phyloP scores from a whole-genome alignment of 179 eudicot genomes.

The Pouteria campechiana region DNA sequence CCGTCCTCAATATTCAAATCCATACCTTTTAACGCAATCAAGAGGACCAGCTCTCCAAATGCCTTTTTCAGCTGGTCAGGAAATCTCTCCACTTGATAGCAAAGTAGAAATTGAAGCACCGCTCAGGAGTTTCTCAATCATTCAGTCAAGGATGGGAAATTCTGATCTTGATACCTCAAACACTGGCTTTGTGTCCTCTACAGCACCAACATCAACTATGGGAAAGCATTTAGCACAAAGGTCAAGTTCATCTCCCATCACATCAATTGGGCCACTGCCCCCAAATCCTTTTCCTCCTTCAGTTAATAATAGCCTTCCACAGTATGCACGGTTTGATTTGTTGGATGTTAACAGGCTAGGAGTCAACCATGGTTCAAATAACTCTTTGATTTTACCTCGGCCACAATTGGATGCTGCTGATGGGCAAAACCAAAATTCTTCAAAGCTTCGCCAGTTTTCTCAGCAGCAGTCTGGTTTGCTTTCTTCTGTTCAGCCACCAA shows the following conservation, averaged over 20 bases:
- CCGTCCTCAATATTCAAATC: constrained; percentile 19
- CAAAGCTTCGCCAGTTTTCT: constrained; percentile 21
- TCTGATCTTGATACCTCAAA: constrained; percentile 21
- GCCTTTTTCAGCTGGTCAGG: constrained; percentile 24
- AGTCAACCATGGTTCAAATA: constrained; percentile 22
- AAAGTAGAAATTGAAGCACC: constrained; percentile 17
- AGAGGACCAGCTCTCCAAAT: constrained; percentile 20
- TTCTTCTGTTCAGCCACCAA: constrained; percentile 27
- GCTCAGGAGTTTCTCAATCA: constrained; percentile 7
- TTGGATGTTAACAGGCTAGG: constrained; percentile 16
- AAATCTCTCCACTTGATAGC: constrained; percentile 22
- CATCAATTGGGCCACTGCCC: no score
- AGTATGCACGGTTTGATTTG: constrained; percentile 26
- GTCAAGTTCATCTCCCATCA: constrained; percentile 19
- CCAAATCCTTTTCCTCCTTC: constrained; percentile 18
- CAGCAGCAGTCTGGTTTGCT: constrained; percentile 18
- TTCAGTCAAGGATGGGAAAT: constrained; percentile 15
- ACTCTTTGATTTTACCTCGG: constrained; percentile 12
- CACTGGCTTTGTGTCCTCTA: constrained; percentile 20
- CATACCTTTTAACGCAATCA: constrained; percentile 15
- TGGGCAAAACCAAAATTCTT: constrained; percentile 12
- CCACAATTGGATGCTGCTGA: constrained; percentile 25
- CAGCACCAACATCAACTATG: constrained; percentile 19
- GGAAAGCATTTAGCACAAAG: constrained; percentile 23
- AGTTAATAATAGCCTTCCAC: no score